Conservation (phyloP, 176 grass and related monocot genomes). For the Oropetium thomaeum region DNA sequence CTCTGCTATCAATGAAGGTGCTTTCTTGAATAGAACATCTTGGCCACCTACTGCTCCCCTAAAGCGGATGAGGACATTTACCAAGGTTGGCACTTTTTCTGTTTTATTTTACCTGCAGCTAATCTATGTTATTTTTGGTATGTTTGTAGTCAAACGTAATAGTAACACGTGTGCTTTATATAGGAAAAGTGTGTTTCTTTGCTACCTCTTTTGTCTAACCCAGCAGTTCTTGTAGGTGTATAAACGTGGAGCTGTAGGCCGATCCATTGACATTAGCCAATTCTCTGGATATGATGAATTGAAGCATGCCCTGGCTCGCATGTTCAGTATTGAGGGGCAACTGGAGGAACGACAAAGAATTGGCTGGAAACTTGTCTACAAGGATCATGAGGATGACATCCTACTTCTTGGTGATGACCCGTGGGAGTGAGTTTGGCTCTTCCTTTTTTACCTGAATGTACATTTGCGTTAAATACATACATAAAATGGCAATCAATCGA, state of each 20-base stretch:
- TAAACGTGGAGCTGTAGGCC: conserved; percentile 61
- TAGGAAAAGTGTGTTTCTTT: not conserved
- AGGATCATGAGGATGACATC: conserved; percentile 67
- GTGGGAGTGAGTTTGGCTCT: conserved; percentile 62
- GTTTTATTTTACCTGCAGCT: conserved; percentile 4
- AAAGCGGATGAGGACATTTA: conserved; percentile 78
- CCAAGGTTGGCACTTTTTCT: conserved; percentile 54
- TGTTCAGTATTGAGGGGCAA: conserved; percentile 78
- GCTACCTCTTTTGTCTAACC: conserved; percentile 36
- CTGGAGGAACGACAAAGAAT: conserved; percentile 64
- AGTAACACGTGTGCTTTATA: not conserved
- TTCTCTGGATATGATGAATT: conserved; percentile 59
- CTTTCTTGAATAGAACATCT: conserved; percentile 56
- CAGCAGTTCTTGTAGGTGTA: conserved; percentile 51
- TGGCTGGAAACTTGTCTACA: conserved; percentile 74
- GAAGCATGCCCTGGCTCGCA: conserved; percentile 49
- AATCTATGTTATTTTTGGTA: not conserved
- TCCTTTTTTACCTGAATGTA: not conserved
- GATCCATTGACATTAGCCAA: conserved; percentile 68
- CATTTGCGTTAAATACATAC: not conserved
- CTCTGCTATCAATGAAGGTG: conserved; percentile 62
- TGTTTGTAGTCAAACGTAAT: not conserved
- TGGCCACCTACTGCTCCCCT: conserved; percentile 56
- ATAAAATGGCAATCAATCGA: not conserved
- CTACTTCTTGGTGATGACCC: conserved; percentile 76